Evolutionary conservation across 345 rosid species (phyloP).

Genomic region (Corchorus capsularis): DNA sequence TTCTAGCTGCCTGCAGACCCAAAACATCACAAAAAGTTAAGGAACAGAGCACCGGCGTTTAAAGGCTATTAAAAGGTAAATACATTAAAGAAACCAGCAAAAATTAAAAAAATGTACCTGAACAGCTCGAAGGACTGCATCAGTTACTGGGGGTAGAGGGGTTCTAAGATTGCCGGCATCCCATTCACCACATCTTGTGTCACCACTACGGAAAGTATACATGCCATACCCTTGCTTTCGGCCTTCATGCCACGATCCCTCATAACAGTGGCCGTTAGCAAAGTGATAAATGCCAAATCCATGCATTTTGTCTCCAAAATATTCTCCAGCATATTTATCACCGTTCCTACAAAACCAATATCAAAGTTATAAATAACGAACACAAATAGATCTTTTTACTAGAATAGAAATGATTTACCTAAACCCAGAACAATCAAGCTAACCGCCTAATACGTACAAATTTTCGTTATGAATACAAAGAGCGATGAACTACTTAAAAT

Average conservation of each 20-base stretch:
- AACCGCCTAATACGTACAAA: neutral
- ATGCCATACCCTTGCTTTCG: slow-evolving; percentile 86
- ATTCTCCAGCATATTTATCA: slow-evolving; percentile 90
- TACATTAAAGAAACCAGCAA: slow-evolving; percentile 7
- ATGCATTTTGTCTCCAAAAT: slow-evolving; percentile 89
- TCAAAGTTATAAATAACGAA: slow-evolving; percentile 12
- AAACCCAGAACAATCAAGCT: slow-evolving; percentile 7
- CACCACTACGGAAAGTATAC: slow-evolving; percentile 79
- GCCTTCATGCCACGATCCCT: slow-evolving; percentile 99
- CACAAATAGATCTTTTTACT: neutral
- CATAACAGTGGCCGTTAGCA: slow-evolving; percentile 85
- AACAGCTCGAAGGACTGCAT: slow-evolving; percentile 56
- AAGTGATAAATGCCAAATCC: slow-evolving; percentile 93
- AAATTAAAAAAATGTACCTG: slow-evolving; percentile 45
- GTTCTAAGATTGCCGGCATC: slow-evolving; percentile 58
- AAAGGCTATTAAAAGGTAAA: neutral
- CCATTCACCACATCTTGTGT: slow-evolving; percentile 77
- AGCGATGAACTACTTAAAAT: neutral
- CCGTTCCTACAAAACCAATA: slow-evolving; percentile 68
- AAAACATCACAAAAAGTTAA: neutral
- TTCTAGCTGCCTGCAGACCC: slow-evolving; percentile 67
- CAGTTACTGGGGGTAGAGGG: slow-evolving; percentile 44
- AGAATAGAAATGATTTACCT: slow-evolving; percentile 5
- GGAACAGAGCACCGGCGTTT: neutral
- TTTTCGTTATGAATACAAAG: neutral